phyloP scores from a whole-genome alignment of 2,329 filamentous ascomycete species.

The Aureobasidium mangrovei region DNA sequence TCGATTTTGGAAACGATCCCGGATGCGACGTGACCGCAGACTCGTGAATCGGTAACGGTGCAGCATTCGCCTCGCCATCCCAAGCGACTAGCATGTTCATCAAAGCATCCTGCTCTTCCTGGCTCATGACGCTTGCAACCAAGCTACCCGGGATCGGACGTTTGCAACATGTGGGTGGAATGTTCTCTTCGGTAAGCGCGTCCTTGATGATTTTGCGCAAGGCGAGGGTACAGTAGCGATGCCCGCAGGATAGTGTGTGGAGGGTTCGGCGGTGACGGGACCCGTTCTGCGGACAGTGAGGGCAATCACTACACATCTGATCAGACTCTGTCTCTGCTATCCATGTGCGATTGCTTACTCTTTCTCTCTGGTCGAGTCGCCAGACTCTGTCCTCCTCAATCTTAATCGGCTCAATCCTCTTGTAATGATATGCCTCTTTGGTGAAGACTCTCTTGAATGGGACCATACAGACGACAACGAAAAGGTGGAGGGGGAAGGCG shows the following conservation, averaged over 20 bases:
- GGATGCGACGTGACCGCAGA: background rate
- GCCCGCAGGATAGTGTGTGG: slow-evolving; percentile 28
- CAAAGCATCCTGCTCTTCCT: slow-evolving; percentile 30
- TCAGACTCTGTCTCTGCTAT: background rate
- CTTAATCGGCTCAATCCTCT: slow-evolving; percentile 26
- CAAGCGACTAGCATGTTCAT: slow-evolving; percentile 25
- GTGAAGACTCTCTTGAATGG: slow-evolving; percentile 22
- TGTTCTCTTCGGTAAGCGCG: slow-evolving; percentile 25
- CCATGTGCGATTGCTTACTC: background rate
- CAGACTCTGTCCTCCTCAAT: slow-evolving; percentile 22
- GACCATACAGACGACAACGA: slow-evolving; percentile 22
- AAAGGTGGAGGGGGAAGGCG: slow-evolving; percentile 25
- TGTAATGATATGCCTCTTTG: slow-evolving; percentile 26
- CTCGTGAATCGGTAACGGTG: background rate
- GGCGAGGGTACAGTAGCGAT: slow-evolving; percentile 26
- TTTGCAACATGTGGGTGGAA: slow-evolving; percentile 34
- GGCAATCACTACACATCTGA: slow-evolving; percentile 19
- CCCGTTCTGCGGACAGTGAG: slow-evolving; percentile 25
- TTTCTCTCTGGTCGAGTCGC: slow-evolving; percentile 18
- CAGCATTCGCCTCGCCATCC: slow-evolving; percentile 21
- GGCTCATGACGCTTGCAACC: slow-evolving; percentile 31
- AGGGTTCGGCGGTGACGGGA: slow-evolving; percentile 22
- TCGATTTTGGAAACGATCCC: background rate
- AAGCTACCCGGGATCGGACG: slow-evolving; percentile 31
- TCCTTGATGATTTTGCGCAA: slow-evolving; percentile 29